Evolutionary conservation across 441 rosid genomes (phyloP).

Genomic region (Gossypium trilobum): DNA sequence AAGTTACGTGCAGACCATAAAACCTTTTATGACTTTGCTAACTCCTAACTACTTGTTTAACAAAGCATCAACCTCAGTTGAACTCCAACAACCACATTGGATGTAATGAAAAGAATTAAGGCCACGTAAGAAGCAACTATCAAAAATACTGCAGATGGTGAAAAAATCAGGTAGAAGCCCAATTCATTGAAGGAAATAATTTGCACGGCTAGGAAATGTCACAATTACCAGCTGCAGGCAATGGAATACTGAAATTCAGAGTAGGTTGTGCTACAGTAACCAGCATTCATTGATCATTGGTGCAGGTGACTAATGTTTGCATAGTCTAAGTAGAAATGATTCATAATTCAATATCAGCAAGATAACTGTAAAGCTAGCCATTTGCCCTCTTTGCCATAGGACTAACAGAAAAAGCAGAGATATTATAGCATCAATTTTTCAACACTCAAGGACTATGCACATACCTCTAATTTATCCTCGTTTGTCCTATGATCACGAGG

Average conservation of each 20-base stretch:
- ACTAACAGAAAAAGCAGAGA: not conserved
- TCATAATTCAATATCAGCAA: not conserved
- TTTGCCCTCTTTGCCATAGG: not conserved
- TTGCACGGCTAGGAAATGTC: not conserved
- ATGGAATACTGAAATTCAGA: not conserved
- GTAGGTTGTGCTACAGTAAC: not conserved
- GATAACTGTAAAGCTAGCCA: not conserved
- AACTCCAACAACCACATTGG: not conserved
- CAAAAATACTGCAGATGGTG: not conserved
- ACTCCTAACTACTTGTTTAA: not conserved
- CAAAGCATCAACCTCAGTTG: not conserved
- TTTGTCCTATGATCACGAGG: constrained; percentile 28
- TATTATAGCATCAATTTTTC: not conserved
- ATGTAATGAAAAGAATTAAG: not conserved
- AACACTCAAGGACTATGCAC: not conserved
- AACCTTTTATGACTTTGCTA: not conserved
- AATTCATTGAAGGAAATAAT: not conserved
- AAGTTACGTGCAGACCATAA: not conserved
- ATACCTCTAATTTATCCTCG: constrained; percentile 40
- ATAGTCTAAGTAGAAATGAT: not conserved
- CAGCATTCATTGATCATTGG: not conserved
- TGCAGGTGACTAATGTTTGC: not conserved
- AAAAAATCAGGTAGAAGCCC: not conserved
- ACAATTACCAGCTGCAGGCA: not conserved
- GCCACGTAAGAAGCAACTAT: not conserved